Evolutionary conservation across 257 asterid species (phyloP), one percentile per base, ranked within the genome.

Genomic region (Parsonsia alboflavescens): DNA sequence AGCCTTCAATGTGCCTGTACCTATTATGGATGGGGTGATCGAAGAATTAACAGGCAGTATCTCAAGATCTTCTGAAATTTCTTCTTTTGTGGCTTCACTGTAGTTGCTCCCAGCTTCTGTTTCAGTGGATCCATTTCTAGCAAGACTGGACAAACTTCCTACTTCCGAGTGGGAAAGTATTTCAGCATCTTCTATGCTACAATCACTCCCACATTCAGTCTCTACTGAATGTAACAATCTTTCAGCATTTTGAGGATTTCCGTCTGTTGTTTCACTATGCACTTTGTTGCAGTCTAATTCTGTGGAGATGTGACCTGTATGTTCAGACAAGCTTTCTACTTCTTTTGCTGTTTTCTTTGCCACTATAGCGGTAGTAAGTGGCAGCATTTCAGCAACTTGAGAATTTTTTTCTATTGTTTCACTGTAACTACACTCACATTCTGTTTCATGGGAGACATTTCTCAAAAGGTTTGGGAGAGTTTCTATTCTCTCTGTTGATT

Each of bases 251-350:
- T n/a, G 36, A 48, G 73, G 57, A 68, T 44, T 22, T n/a, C 57
- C 41, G 45, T 24, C 22, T n/a, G 41, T 45, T 6, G 30, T 58
- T 75, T 79, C 79, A 62, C 64, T 49, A 59, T 70, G 66, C 42
- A 53, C 41, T 70, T 45, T 68, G 41, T 11, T 33, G 28, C 28
- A 56, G 0, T 66, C 61, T 49, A 63, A 16, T 39, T n/a, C 41
- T n/a, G 7, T 15, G 21, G 56, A 45, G 22, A 68, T 24, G 26
- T 68, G 24, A 21, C 72, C 56, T 11, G 16, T 67, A 42, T 41
- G 54, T 44, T 30, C 12, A 5, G 66, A 68, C 13, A 67, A 41
- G n/a, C 59, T 54, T 66, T 46, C 59, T 11, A 33, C 69, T 33
- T 63, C 48, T 36, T 33, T 30, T 63, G 49, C 17, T 7, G 49